Evolutionary conservation across 495 filamentous ascomycete genomes (phyloP), one percentile per base, ranked within the genome.

Genomic region (Corynascus novoguineensis): DNA sequence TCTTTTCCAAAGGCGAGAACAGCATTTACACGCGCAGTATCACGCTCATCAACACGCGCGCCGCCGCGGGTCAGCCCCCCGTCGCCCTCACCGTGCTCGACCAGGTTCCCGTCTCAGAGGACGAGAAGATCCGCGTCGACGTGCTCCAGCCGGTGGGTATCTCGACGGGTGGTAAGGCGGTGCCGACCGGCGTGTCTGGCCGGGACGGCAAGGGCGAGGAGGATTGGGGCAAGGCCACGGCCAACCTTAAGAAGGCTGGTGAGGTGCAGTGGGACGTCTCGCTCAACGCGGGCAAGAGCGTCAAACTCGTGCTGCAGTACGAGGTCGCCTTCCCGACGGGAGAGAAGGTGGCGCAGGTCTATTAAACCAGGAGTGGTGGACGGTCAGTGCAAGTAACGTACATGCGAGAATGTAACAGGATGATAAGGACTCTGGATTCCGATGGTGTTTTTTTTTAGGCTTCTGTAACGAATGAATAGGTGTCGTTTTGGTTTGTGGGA

Each of bases 91-190:
- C 77, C 0, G 76, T 88, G 31, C 65, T 83, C 8, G 85, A 90
- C 55, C 85, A 89, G 70, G 72, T 88, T 12, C 86, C 86, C 4
- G 75, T 87, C 3, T 81, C 76, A 28, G 79, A 87, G 64, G 84
- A 88, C 44, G 85, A 88, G 64, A 74, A 75, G 46, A 68, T 88
- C 12, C 67, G 70, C 19, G 71, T 88, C 27, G 70, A 78, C 3
- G 64, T 87, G 24, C 44, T 79, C 17, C 64, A 75, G 27, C 86
- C 85, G 1, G 60, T 64, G 11, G 82, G 82, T 1, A 53, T 88
- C n/a, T n/a, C n/a, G 53, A 58, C 58, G 27, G 74, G 74, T 34
- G 81, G 77, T 0, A 72, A 78, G 40, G 49, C 56, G 9, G 71
- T 76, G 15, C 45, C 59, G 5, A 69, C 76, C 1, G 75, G 79